Evolutionary conservation across 1,284 basidiomycete genomes (phyloP).

Genomic region (Cystobasidium sp.): DNA sequence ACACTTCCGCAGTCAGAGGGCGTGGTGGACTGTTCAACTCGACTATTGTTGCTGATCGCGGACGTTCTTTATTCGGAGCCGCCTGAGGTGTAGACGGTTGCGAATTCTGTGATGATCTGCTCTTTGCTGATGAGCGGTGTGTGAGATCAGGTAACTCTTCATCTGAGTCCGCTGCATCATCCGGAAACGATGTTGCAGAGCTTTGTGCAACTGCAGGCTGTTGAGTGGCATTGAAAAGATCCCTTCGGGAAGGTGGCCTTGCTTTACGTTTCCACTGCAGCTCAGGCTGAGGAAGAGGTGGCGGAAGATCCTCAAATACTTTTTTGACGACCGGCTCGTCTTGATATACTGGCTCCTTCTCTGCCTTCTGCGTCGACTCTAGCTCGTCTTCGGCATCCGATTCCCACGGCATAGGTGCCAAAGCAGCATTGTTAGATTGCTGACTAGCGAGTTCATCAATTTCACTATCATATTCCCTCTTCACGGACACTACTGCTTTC

Average conservation of each 20-base stretch:
- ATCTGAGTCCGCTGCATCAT: not conserved
- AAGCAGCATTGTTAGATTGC: not conserved
- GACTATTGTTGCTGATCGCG: no score
- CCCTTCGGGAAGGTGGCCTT: conserved; percentile 5
- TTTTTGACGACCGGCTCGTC: not conserved
- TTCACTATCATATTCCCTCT: not conserved
- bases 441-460: conserved; percentile 16
- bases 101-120: no score
- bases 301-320: conserved; percentile 17
- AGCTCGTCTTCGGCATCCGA: conserved; percentile 1
- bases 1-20: no score
- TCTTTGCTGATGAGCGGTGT: no score
- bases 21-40: no score
- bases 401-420: conserved; percentile 32
- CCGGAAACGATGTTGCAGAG: not conserved
- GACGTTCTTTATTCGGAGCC: no score
- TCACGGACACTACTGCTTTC: not conserved
- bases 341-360: not conserved
- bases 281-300: conserved; percentile 6
- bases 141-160: conserved; percentile 2
- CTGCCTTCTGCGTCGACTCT: not conserved
- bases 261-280: conserved; percentile 3
- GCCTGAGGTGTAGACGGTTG: no score
- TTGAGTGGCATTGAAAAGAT: conserved; percentile 18
- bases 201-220: not conserved